Conservation (phyloP, 23 red algal genomes). For the Gracilaria caudata region DNA sequence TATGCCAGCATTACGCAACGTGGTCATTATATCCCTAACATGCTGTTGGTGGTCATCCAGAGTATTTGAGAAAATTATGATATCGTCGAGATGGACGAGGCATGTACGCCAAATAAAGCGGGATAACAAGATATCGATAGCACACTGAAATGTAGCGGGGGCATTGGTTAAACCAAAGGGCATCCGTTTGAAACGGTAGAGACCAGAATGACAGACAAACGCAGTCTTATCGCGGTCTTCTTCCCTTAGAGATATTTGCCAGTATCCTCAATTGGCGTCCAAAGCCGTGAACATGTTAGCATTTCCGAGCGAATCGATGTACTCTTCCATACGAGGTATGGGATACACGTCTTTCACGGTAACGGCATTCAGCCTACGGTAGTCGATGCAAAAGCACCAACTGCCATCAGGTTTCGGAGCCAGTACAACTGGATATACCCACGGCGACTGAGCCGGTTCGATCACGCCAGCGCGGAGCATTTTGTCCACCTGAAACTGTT, state of each 20-base stretch:
- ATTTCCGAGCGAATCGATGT: slow-evolving; percentile 2
- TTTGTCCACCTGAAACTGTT: background rate
- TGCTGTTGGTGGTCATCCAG: too few relatives aligned
- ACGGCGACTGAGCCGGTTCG: background rate
- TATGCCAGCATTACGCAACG: background rate
- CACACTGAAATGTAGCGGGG: slow-evolving; percentile 45
- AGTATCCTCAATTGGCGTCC: slow-evolving; percentile 25
- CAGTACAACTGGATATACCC: too few relatives aligned
- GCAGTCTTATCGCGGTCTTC: slow-evolving; percentile 18
- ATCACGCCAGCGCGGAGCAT: background rate
- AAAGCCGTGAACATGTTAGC: background rate
- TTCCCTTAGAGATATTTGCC: slow-evolving; percentile 4
- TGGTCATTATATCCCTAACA: background rate
- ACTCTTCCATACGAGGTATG: too few relatives aligned
- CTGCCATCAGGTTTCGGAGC: too few relatives aligned
- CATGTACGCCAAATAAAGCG: too few relatives aligned
- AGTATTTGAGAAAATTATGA: too few relatives aligned
- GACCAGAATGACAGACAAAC: slow-evolving; percentile 1
- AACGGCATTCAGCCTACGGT: too few relatives aligned
- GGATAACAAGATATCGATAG: slow-evolving; percentile 4
- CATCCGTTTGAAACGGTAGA: slow-evolving; percentile 9
- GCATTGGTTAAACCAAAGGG: slow-evolving; percentile 40
- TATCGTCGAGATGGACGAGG: too few relatives aligned
- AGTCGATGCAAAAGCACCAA: too few relatives aligned
- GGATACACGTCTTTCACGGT: too few relatives aligned